Conservation (phyloP, 129 eudicot species). For the Gnaphalium uliginosum region DNA sequence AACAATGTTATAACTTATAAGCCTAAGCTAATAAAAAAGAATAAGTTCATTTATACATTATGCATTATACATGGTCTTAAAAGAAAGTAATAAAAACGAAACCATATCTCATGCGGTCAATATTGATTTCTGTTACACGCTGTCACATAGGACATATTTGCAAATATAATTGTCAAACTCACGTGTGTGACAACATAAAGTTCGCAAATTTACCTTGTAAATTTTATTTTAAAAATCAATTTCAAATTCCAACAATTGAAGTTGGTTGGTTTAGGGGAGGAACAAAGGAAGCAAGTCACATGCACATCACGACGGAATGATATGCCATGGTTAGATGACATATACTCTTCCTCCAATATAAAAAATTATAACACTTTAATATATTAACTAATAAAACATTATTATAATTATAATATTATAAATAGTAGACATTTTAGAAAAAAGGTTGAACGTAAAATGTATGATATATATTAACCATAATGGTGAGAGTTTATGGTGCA, state of each 20-base stretch:
- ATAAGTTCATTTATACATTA: no score
- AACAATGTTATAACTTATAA: no score
- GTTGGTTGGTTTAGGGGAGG: not conserved
- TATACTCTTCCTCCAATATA: not conserved
- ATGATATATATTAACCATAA: no score
- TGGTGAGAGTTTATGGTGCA: no score
- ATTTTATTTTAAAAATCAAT: not conserved
- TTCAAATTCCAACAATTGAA: conserved; percentile 11
- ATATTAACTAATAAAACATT: no score
- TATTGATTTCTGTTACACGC: not conserved
- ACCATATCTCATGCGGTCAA: not conserved
- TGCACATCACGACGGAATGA: conserved; percentile 14
- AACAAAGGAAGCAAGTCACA: conserved; percentile 14
- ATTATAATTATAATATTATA: no score
- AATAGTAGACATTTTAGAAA: no score
- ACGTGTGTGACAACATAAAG: conserved; percentile 15
- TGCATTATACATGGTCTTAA: no score
- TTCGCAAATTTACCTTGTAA: not conserved
- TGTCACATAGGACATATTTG: not conserved
- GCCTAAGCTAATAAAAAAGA: no score
- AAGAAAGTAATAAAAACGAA: no score
- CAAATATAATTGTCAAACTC: conserved; percentile 1
- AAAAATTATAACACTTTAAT: no score
- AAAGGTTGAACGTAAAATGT: no score
- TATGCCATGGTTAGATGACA: not conserved